Percentiles rank a stretch among this genome's conserved stretches.
Conservation (phyloP, 768 basidiomycete genomes). For the Naganishia onofrii region DNA sequence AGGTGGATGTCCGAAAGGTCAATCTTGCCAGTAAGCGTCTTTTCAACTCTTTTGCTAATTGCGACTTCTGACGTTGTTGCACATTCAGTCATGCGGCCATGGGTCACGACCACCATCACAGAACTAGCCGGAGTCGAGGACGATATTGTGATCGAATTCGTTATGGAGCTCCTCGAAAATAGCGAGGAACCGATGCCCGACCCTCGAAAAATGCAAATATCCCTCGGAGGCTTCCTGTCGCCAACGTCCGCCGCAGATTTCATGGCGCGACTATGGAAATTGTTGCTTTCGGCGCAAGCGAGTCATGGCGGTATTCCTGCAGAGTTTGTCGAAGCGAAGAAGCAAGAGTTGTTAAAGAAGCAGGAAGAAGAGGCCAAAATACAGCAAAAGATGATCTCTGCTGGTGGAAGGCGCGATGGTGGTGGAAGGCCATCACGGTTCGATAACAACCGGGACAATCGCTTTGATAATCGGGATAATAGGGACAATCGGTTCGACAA, state of each 20-base stretch:
- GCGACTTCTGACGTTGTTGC: background rate
- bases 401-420: slow-evolving; percentile 18
- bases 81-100: slow-evolving; percentile 73
- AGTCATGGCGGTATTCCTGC: slow-evolving; percentile 84
- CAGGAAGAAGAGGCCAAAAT: slow-evolving; percentile 36
- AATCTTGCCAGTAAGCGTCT: slow-evolving; percentile 60
- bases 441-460: background rate
- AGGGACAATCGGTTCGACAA: slow-evolving; percentile 28
- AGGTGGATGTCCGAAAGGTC: slow-evolving; percentile 95
- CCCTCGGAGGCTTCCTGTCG: slow-evolving; percentile 83
- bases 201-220: slow-evolving; percentile 92
- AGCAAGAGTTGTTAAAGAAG: slow-evolving; percentile 45
- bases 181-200: slow-evolving; percentile 83
- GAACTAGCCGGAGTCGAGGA: slow-evolving; percentile 92
- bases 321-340: slow-evolving; percentile 56
- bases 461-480: too few species aligned
- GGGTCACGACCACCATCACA: slow-evolving; percentile 84
- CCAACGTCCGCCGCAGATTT: slow-evolving; percentile 65
- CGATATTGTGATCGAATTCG: slow-evolving; percentile 92
- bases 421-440: slow-evolving; percentile 19
- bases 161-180: slow-evolving; percentile 90
- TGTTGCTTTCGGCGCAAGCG: slow-evolving; percentile 88
- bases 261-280: slow-evolving; percentile 82
- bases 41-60: background rate
- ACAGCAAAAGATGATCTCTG: slow-evolving; percentile 32